Conservation (phyloP, 2,329 filamentous ascomycete species). For the Zasmidium citrigriseum region DNA sequence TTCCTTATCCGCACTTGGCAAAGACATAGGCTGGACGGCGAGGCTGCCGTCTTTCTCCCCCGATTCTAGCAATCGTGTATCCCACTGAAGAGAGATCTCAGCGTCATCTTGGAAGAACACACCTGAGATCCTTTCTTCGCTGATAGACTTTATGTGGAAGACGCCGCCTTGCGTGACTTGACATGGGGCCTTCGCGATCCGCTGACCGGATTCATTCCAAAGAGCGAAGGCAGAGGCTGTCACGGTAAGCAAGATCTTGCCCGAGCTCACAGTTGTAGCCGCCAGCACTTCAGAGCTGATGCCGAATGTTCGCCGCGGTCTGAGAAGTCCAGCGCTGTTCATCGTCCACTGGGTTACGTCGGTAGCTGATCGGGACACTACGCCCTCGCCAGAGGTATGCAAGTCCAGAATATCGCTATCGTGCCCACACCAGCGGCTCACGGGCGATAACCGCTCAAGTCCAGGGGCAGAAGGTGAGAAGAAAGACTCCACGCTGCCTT, state of each 20-base stretch:
- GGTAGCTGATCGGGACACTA: slow-evolving; percentile 4
- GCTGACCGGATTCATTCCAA: slow-evolving; percentile 5
- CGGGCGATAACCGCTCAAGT: slow-evolving; percentile 17
- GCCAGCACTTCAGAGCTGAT: slow-evolving; percentile 4
- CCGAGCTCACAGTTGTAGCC: background rate
- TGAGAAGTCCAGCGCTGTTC: background rate
- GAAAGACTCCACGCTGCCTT: slow-evolving; percentile 74
- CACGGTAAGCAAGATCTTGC: slow-evolving; percentile 4
- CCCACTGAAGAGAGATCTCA: background rate
- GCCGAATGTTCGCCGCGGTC: slow-evolving; percentile 1
- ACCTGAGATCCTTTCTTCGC: background rate
- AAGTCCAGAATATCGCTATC: background rate
- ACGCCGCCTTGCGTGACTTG: background rate
- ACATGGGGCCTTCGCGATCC: slow-evolving; percentile 2
- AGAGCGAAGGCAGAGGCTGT: background rate
- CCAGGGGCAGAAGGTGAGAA: slow-evolving; percentile 63
- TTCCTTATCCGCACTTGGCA: background rate
- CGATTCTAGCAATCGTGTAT: background rate
- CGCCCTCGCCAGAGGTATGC: background rate
- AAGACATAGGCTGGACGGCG: background rate
- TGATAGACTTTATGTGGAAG: slow-evolving; percentile 3
- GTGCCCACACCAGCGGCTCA: slow-evolving; percentile 22
- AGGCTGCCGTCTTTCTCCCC: background rate
- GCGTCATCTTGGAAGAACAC: slow-evolving; percentile 10
- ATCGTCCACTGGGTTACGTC: slow-evolving; percentile 8